Evolutionary conservation across 208 protist species (phyloP), one percentile per base, ranked within the genome.

Genomic region (Entamoeba histolytica): DNA sequence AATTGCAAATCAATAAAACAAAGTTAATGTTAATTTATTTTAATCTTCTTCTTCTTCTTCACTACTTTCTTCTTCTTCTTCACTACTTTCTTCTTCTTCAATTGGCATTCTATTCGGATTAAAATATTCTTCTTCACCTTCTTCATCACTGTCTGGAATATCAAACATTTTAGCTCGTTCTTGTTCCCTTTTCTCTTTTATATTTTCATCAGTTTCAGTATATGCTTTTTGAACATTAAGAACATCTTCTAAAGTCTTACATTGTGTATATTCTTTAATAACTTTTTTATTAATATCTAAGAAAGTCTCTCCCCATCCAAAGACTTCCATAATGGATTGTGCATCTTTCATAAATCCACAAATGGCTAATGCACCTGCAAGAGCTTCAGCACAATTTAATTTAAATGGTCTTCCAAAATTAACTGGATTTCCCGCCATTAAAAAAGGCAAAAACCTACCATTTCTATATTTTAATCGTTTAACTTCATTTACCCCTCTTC

Each of bases 381-480:
- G 94, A 28, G 98, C 98, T 95, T 99, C 98, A 0, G 97, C 98
- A 94, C 98, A 99, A 50, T 97, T 98, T 31, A 99, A 96, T 95
- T 99, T 98, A 50, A 97, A 97, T 49, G 99, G 98, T 55, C 97
- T 96, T 50, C 99, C 99, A 95, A 99, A 99, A 95, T 99, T 99
- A 14, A 99, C 97, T 3, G 98, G 98, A 96, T 99, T 99, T 1
- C 98, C 98, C 4, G 99, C 99, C 5, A 99, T 96, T 19, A 99
- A 95, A 93, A 99, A 98, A 1, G 99, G 99, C 93, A 99, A 94
- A 91, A 97, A 91, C 92, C 97, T 93, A 52, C 92, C 96, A 91
- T 97, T 96, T 5, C 96, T 96, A 95, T 97, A 98, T 39, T 95
- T 96, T 96, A 99, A 96, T 73, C 97, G 97, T 8, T 94, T 93